Evolutionary conservation across 140 eudicot species (phyloP), one percentile per base, ranked within the genome.

Genomic region (Bidens hawaiensis): DNA sequence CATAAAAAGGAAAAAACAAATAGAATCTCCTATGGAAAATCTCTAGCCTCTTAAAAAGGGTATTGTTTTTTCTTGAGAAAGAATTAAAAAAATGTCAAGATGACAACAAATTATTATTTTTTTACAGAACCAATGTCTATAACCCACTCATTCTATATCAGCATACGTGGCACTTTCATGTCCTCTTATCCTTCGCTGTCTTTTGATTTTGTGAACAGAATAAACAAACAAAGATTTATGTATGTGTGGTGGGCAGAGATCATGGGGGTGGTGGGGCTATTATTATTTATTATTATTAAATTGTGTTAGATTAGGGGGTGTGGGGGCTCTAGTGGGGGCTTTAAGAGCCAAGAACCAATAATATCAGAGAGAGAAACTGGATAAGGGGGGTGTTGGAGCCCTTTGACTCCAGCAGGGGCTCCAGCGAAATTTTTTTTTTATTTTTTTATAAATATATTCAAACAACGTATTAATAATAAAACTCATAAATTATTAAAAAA

Each of bases 111-210:
- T 28, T 64, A 68, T 36, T 69, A 58, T 65, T 65, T n/a, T n/a
- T 62, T 74, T 74, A 60, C 36, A 30, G 53, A 28, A 43, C 54
- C 61, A 38, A 56, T 24, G 67, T 76, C 73, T 73, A 52, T 69
- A 62, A 51, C 64, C 82, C 82, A 79, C 89, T 52, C 52, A 60
- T 65, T 75, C 57, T 17, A 10, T 60, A 64, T 43, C 66, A 64
- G 17, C 72, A 4, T 45, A 64, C 78, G 77, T 72, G 78, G 72
- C 64, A 43, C 67, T 31, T 46, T 34, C 61, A 55, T 73, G 49
- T 70, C 78, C 72, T 73, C 71, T 31, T 14, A 62, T 14, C 5
- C 2, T 62, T 61, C 14, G 38, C 17, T 55, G 6, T 3, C 9
- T 9, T 38, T 56, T 28, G 5, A 6, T 25, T 40, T 65, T 21